Evolutionary conservation across 2,329 filamentous ascomycete species (phyloP), one percentile per base, ranked within the genome.

Genomic region (Magnaporthiopsis incrustans): DNA sequence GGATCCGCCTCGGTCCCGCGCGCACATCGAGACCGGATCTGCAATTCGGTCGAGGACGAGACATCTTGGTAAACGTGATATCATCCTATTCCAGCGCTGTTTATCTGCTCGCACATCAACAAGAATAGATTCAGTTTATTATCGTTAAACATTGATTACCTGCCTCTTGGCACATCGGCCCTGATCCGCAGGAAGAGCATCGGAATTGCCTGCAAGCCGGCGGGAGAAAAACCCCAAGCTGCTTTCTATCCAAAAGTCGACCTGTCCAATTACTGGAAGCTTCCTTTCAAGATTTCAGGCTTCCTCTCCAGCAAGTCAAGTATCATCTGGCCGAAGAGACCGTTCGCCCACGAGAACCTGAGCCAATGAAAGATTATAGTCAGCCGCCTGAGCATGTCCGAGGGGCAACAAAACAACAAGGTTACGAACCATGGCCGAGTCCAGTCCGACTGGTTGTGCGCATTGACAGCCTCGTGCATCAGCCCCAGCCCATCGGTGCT

Each of bases 261-360:
- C 30, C 18, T 50, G n/a, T 4, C 35, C 33, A 33, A n/a, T 67
- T 56, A 71, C 66, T 79, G 77, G 64, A 76, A 79, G 57, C 73
- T 77, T 64, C 71, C 67, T 60, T 71, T 68, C 27, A 79, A 66
- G 4, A 79, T 67, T 6, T 87, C 77, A 7, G 89, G 90, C 72
- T 89, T 90, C 73, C 90, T 80, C 66, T 82, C 79, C n/a, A 87
- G 85, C 64, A 95, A 72, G 75, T 93, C 89, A 64, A 95, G 75
- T 33, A 96, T 85, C 66, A 90, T 89, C 77, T 94, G 88, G n/a
- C 90, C 89, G 73, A 93, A 94, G 26, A 96, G 84, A 0, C 89
- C 91, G 72, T 95, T 95, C n/a, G 90, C 91, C 91, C 91, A 95
- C 1, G 90, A 89, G 72, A 96, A 95, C 89, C 89, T 92, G 81